Evolutionary conservation across 2,329 filamentous ascomycete species (phyloP).

Genomic region (Akanthomyces lecanii): DNA sequence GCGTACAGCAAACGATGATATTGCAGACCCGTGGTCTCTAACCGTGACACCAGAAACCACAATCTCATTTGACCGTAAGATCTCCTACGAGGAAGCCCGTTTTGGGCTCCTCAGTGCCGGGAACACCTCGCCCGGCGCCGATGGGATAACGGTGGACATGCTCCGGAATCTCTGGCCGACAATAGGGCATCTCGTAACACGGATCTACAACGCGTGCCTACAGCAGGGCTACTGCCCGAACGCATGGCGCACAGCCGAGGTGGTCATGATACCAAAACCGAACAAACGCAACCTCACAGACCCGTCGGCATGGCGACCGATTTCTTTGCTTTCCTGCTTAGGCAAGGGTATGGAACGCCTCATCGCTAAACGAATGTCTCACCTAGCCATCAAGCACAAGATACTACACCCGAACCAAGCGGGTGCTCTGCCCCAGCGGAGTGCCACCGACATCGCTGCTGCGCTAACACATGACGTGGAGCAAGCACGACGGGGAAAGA

Average conservation of each 20-base stretch:
- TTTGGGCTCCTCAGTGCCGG: conserved; percentile 20
- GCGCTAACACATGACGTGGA: conserved; percentile 2
- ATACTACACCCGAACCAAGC: conserved; percentile 4
- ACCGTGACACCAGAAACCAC: neutral
- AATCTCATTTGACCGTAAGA: conserved; percentile 19
- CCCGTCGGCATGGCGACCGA: too few relatives aligned
- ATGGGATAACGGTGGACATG: conserved; percentile 22
- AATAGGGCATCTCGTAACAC: too few relatives aligned
- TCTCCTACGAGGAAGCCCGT: conserved; percentile 19
- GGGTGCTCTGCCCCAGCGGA: neutral
- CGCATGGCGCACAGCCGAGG: too few relatives aligned
- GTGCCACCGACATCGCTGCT: conserved; percentile 2
- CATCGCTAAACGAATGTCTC: too few relatives aligned
- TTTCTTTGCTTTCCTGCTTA: too few relatives aligned
- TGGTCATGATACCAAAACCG: too few relatives aligned
- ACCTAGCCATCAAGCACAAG: neutral
- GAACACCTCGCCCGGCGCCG: conserved; percentile 22
- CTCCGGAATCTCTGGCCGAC: conserved; percentile 8
- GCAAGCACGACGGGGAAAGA: neutral
- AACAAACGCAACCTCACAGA: too few relatives aligned
- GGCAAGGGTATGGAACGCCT: too few relatives aligned
- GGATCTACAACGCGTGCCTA: too few relatives aligned
- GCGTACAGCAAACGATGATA: too few relatives aligned
- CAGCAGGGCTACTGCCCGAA: too few relatives aligned
- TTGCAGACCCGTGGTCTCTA: neutral